A percentile compares a stretch with the other conserved stretches of the same genome.
Conservation (phyloP, 2,329 filamentous ascomycete species). For the Alternaria angustiovoidea region DNA sequence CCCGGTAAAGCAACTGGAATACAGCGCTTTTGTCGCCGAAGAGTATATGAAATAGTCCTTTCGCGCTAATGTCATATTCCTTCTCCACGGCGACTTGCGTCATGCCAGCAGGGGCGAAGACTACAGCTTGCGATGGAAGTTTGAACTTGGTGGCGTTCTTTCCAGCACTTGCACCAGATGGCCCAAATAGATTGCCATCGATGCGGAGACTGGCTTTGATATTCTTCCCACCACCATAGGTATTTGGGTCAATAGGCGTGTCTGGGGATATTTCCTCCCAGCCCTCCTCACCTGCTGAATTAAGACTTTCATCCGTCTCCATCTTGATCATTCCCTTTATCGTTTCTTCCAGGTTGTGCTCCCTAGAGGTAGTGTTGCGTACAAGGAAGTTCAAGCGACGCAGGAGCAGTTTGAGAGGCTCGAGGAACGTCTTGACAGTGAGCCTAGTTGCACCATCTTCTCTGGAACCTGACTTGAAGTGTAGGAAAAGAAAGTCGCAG, state of each 20-base stretch:
- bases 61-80: conserved; percentile 88
- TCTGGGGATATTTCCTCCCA: conserved; percentile 82
- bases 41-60: conserved; percentile 93
- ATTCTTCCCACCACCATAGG: conserved; percentile 57
- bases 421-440: conserved; percentile 91
- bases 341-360: conserved; percentile 74
- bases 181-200: conserved; percentile 67
- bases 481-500: conserved; percentile 91
- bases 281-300: conserved; percentile 82
- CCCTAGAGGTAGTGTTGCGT: conserved; percentile 76
- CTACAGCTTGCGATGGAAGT: conserved; percentile 79
- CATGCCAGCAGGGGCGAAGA: conserved; percentile 86
- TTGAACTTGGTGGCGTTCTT: conserved; percentile 75
- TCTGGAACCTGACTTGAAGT: conserved; percentile 71
- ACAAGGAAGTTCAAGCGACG: conserved; percentile 85
- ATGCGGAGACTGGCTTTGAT: conserved; percentile 67
- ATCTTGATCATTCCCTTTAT: conserved; percentile 77
- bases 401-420: conserved; percentile 83
- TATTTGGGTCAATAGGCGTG: conserved; percentile 64
- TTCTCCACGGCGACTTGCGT: conserved; percentile 77
- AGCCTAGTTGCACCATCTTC: conserved; percentile 74
- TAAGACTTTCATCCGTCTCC: conserved; percentile 65
- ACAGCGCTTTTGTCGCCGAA: conserved; percentile 97
- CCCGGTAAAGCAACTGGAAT: conserved; percentile 89
- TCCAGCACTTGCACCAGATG: conserved; percentile 48